Base-by-base conservation (phyloP, 306 rosid genomes). In the Prunus campanulata region DNA sequence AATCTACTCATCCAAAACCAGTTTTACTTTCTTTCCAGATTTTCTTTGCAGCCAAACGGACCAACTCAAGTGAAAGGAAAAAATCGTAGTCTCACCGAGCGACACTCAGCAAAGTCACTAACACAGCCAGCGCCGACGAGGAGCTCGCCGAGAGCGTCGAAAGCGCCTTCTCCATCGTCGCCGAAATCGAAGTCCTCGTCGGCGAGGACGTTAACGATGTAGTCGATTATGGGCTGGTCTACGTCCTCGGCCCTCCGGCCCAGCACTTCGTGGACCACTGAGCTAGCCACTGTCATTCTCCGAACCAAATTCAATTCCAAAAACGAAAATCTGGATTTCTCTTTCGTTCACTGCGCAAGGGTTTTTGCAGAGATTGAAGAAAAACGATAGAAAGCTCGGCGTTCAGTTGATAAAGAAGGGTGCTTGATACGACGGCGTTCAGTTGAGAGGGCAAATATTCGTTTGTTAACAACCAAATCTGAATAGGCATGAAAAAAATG, bases 131-230 rank as follows among this genome's bases (percentile, higher is more conserved):
- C 97, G n/a, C 85, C 93, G 56, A 95, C 97, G 19, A 95, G 92
- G 13, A 95, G 92, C 77, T 95, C 97, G 1, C 97, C 96, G 46
- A 95, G 77, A 70, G 97, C 95, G 11, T 95, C 98, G 74, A 89
- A 90, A 56, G 91, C 90, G 55, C 97, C 98, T 77, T 95, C 91
- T 11, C 98, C 99, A 56, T 95, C 93, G 76, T 79, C 83, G 8
- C 99, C 99, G 47, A 95, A 92, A 51, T 95, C 98, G 81, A 95
- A 95, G 79, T 95, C 99, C 14, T 95, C 99, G 56, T 92, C 99
- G 39, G 99, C 99, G 78, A 95, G 98, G 74, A 95, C 99, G 74
- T 95, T 95, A 75, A 95, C 52, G 62, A 95, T 90, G 83, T 95
- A 95, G 79, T 93, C 97, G 65, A 95, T 80, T 32, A 92, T 90